Percentiles rank a stretch among this genome's conserved stretches.
These are phyloP conservation scores for Nasturtium officinale DNA, from an alignment of 345 rosid genomes.

Conservation along the genomic window DNA sequence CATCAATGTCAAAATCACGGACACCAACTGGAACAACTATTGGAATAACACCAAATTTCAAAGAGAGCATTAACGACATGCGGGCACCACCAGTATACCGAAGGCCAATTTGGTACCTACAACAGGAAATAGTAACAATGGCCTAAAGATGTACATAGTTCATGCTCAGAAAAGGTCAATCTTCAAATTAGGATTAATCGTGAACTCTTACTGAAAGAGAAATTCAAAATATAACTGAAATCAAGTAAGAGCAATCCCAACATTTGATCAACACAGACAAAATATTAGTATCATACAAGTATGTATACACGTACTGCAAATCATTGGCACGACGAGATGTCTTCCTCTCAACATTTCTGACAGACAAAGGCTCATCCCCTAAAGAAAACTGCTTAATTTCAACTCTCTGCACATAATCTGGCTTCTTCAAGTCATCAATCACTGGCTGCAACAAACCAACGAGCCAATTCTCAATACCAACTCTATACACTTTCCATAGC, in stretches of 20 bases:
- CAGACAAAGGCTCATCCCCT: slow-evolving; percentile 89
- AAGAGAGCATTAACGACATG: slow-evolving; percentile 73
- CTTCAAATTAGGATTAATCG: background rate
- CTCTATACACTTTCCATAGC: slow-evolving; percentile 86
- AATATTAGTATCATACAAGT: background rate
- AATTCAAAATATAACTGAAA: background rate
- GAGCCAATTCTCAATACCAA: slow-evolving; percentile 71
- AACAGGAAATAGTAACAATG: slow-evolving; percentile 20
- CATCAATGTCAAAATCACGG: slow-evolving; percentile 88
- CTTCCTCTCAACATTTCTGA: slow-evolving; percentile 83
- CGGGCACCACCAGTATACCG: slow-evolving; percentile 93
- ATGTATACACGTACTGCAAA: slow-evolving; percentile 80
- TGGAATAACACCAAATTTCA: slow-evolving; percentile 75
- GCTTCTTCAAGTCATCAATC: slow-evolving; percentile 80
- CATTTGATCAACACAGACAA: background rate
- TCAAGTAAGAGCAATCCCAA: background rate
- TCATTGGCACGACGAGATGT: slow-evolving; percentile 87
- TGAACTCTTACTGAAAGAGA: background rate
- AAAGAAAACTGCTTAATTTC: slow-evolving; percentile 83
- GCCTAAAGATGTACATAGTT: background rate
- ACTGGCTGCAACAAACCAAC: slow-evolving; percentile 86
- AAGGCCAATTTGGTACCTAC: slow-evolving; percentile 90
- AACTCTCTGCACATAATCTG: slow-evolving; percentile 87
- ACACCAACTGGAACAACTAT: slow-evolving; percentile 79
- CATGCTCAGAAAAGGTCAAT: background rate